Evolutionary conservation across 2,329 filamentous ascomycete species (phyloP).

Genomic region (Paecilomyces variotii): DNA sequence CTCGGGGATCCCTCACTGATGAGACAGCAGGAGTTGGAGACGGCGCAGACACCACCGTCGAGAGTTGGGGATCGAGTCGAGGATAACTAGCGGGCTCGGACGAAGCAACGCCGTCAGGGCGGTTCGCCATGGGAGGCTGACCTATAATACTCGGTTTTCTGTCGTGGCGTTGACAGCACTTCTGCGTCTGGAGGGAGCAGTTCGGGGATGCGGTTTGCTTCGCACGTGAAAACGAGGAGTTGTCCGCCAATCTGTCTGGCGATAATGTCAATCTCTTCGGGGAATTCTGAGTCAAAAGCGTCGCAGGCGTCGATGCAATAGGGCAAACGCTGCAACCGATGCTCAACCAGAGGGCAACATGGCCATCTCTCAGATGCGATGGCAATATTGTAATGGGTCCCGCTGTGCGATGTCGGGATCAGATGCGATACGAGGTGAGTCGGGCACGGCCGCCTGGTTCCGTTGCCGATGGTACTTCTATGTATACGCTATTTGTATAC

Average conservation of each 20-base stretch:
- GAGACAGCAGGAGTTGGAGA: not conserved
- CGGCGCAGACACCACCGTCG: not conserved
- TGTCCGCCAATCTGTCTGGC: not conserved
- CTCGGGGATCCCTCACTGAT: conserved; percentile 2
- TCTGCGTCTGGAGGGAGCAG: not conserved
- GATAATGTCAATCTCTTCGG: not conserved
- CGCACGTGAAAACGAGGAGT: not conserved
- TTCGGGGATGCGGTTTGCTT: not conserved
- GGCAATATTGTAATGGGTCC: not conserved
- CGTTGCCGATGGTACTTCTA: not conserved
- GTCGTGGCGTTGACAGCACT: not conserved
- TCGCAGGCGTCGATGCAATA: not conserved
- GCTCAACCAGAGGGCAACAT: not conserved
- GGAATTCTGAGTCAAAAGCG: not conserved
- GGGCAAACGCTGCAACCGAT: not conserved
- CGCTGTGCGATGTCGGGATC: not conserved
- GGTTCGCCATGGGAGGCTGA: not conserved
- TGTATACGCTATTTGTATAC: not conserved
- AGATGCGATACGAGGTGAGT: not conserved
- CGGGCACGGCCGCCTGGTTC: not conserved
- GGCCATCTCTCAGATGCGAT: not conserved
- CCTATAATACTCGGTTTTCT: not conserved
- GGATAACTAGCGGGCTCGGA: conserved; percentile 2
- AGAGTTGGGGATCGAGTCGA: conserved; percentile 7
- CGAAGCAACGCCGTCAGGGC: not conserved